phyloP scores from a whole-genome alignment of 2,329 filamentous ascomycete genomes.

The Fusarium miscanthi region DNA sequence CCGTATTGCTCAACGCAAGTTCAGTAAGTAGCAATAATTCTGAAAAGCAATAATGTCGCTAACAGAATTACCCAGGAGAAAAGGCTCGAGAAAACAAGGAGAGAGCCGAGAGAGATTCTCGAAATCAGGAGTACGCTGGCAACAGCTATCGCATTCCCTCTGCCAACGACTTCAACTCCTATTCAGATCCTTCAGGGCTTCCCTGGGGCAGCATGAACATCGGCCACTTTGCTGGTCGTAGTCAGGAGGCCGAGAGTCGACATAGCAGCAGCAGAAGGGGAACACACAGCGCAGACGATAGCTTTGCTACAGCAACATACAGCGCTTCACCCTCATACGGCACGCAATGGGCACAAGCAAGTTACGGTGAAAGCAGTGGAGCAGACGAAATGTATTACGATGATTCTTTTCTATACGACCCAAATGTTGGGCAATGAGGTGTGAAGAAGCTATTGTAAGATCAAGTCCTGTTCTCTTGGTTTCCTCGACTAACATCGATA shows the following conservation, averaged over 20 bases:
- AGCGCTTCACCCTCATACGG: slow-evolving; percentile 39
- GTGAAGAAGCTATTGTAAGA: slow-evolving; percentile 23
- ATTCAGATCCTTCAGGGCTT: slow-evolving; percentile 69
- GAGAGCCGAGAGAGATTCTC: slow-evolving; percentile 69
- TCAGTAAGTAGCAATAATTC: slow-evolving; percentile 64
- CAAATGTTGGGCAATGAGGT: slow-evolving; percentile 29
- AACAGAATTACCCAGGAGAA: slow-evolving; percentile 64
- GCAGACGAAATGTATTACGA: slow-evolving; percentile 51
- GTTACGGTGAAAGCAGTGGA: slow-evolving; percentile 49
- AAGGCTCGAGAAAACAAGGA: slow-evolving; percentile 77
- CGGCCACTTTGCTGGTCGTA: slow-evolving; percentile 62
- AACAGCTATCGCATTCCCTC: slow-evolving; percentile 72
- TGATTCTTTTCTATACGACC: slow-evolving; percentile 47
- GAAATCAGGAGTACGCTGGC: slow-evolving; percentile 72
- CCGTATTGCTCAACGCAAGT: slow-evolving; percentile 79
- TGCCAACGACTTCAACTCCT: slow-evolving; percentile 63
- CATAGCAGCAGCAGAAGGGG: slow-evolving; percentile 55
- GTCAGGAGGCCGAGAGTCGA: slow-evolving; percentile 61
- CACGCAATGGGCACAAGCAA: slow-evolving; percentile 44
- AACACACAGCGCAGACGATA: slow-evolving; percentile 52
- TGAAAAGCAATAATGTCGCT: too few species aligned
- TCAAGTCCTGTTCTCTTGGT: neutral
- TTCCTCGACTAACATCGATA: neutral
- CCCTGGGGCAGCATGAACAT: slow-evolving; percentile 79
- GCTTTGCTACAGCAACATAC: slow-evolving; percentile 46